A percentile compares a stretch with the other conserved stretches of the same genome.
phyloP scores from a whole-genome alignment of 2,329 filamentous ascomycete genomes.

The Lecanicillium sp. region DNA sequence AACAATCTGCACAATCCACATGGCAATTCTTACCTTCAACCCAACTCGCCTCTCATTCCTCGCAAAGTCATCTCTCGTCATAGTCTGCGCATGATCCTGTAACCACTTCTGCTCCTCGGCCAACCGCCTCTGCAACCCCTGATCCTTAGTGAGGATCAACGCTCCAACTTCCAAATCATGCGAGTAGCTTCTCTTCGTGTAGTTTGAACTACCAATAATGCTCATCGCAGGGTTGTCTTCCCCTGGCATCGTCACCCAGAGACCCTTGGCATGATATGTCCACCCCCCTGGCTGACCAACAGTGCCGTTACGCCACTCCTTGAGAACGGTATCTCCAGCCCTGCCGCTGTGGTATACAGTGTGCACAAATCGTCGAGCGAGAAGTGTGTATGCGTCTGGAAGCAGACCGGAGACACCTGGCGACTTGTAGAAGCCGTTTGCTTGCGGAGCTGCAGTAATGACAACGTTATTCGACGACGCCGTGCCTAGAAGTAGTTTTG shows the following conservation, averaged over 20 bases:
- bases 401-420: conserved; percentile 83
- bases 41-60: conserved; percentile 76
- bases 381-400: conserved; percentile 83
- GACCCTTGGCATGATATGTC: conserved; percentile 96
- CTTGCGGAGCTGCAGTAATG: conserved; percentile 84
- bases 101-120: conserved; percentile 74
- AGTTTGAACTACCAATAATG: conserved; percentile 87
- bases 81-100: conserved; percentile 59
- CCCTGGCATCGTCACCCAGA: conserved; percentile 74
- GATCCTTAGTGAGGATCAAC: conserved; percentile 72
- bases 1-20: conserved; percentile 85
- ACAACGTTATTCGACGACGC: conserved; percentile 66
- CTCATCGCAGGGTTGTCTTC: conserved; percentile 65
- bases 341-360: conserved; percentile 37
- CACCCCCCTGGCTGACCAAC: conserved; percentile 77
- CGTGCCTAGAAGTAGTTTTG: conserved; percentile 68
- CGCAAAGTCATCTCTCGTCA: conserved; percentile 72
- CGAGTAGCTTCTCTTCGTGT: conserved; percentile 87
- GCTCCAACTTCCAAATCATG: conserved; percentile 88
- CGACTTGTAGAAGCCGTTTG: conserved; percentile 91
- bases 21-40: conserved; percentile 75
- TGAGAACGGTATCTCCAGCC: conserved; percentile 56
- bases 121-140: conserved; percentile 61
- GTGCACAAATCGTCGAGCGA: conserved; percentile 73
- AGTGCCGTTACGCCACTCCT: conserved; percentile 81